phyloP scores from a whole-genome alignment of 768 basidiomycete species.

The Suillus hirtellus region DNA sequence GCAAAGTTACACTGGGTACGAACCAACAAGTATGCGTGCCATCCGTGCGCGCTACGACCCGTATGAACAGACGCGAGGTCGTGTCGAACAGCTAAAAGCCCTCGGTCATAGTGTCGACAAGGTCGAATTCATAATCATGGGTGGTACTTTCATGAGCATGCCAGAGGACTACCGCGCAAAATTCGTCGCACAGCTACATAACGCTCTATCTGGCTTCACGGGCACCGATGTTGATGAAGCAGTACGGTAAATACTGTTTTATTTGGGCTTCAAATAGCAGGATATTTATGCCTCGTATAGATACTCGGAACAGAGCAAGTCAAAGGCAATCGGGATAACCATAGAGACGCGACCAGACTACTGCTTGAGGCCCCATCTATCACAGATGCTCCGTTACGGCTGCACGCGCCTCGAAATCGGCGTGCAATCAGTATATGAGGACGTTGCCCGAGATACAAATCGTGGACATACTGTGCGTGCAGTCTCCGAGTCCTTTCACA shows the following conservation, averaged over 20 bases:
- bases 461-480: slow-evolving; percentile 98
- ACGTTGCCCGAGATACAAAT: slow-evolving; percentile 98
- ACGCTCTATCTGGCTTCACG: slow-evolving; percentile 94
- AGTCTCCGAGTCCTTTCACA: slow-evolving; percentile 94
- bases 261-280: neutral
- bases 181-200: slow-evolving; percentile 95
- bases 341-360: slow-evolving; percentile 99
- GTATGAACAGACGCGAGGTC: slow-evolving; percentile 93
- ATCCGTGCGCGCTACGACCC: slow-evolving; percentile 97
- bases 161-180: slow-evolving; percentile 92
- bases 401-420: slow-evolving; percentile 98
- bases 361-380: slow-evolving; percentile 93
- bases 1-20: slow-evolving; percentile 92
- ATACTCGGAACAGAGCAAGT: slow-evolving; percentile 96
- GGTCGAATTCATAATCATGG: slow-evolving; percentile 95
- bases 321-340: slow-evolving; percentile 98
- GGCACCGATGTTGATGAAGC: slow-evolving; percentile 95
- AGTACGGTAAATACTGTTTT: slow-evolving; percentile 55
- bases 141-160: slow-evolving; percentile 99
- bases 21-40: slow-evolving; percentile 98
- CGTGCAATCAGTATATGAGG: slow-evolving; percentile 98
- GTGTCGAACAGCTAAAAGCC: slow-evolving; percentile 93
- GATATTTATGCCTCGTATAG: slow-evolving; percentile 36
- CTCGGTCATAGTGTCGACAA: slow-evolving; percentile 98
- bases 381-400: slow-evolving; percentile 98